Evolutionary conservation across 202 grass and related monocot species (phyloP).

Genomic region (Schoenoplectus tabernaemontani): DNA sequence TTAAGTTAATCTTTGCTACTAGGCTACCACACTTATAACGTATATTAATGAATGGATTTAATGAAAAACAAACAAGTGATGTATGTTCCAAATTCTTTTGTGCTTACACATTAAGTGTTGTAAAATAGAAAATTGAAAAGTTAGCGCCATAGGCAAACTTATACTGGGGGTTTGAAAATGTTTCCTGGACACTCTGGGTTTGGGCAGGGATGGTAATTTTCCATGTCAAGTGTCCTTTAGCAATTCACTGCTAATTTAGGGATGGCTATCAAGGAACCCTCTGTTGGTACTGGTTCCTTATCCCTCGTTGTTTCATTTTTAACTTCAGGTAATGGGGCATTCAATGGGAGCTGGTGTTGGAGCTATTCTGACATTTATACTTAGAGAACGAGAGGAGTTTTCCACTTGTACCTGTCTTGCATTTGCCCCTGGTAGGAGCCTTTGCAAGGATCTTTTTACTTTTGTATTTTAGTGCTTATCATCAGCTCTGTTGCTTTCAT

Average conservation of each 20-base stretch:
- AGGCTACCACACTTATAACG: neutral
- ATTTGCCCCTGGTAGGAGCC: slow-evolving; percentile 77
- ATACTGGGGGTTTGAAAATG: neutral
- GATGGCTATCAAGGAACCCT: neutral
- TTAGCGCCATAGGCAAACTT: neutral
- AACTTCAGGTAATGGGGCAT: slow-evolving; percentile 71
- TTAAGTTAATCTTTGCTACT: neutral
- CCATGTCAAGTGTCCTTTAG: neutral
- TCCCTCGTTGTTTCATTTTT: slow-evolving; percentile 10
- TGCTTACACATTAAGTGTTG: neutral
- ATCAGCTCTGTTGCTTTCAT: neutral
- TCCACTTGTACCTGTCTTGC: slow-evolving; percentile 74
- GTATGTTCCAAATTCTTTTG: neutral
- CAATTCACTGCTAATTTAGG: neutral
- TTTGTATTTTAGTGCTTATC: neutral
- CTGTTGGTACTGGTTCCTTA: neutral
- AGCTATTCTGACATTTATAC: slow-evolving; percentile 77
- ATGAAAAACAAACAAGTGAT: neutral
- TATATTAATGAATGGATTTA: neutral
- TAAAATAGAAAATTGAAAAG: neutral
- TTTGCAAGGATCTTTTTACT: slow-evolving; percentile 2
- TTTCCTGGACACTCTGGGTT: neutral
- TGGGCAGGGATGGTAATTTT: neutral
- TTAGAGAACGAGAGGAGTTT: slow-evolving; percentile 66
- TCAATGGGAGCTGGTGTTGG: slow-evolving; percentile 95